Evolutionary conservation across 192 early-diverging fungal species (phyloP).

Genomic region (Rhizoclosmatium globosum): DNA sequence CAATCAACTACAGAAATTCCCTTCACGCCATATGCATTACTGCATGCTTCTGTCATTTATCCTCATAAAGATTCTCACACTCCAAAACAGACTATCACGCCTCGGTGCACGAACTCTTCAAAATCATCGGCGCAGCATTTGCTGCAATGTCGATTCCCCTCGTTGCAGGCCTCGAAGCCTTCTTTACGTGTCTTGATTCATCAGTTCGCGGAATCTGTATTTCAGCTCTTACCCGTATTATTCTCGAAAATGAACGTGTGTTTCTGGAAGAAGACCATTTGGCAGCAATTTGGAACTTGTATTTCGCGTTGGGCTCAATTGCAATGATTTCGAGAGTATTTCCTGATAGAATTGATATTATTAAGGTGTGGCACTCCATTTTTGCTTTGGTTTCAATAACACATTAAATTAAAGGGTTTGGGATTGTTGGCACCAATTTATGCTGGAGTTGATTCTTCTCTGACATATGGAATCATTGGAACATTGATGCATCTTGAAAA

Average conservation of each 20-base stretch:
- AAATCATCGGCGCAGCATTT: constrained; percentile 52
- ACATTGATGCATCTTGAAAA: constrained; percentile 51
- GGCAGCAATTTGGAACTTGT: constrained; percentile 66
- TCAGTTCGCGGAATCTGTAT: constrained; percentile 60
- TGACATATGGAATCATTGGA: constrained; percentile 50
- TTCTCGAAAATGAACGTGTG: constrained; percentile 60
- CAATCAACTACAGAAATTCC: too few species aligned
- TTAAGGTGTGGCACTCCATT: constrained; percentile 45
- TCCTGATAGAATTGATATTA: constrained; percentile 62
- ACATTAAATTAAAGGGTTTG: constrained; percentile 45
- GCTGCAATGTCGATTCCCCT: constrained; percentile 58
- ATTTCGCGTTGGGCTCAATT: constrained; percentile 58
- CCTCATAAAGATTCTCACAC: background rate
- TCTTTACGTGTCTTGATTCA: constrained; percentile 60
- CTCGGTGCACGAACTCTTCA: constrained; percentile 58
- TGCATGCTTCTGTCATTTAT: too few species aligned
- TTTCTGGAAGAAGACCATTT: constrained; percentile 69
- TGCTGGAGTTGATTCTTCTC: constrained; percentile 46
- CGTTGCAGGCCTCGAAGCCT: constrained; percentile 67
- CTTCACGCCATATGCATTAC: too few species aligned
- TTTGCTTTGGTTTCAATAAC: background rate
- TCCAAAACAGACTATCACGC: constrained; percentile 44
- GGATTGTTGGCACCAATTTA: constrained; percentile 58
- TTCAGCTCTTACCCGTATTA: constrained; percentile 56
- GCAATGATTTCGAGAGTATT: constrained; percentile 55